A percentile compares a stretch with the other conserved stretches of the same genome.
phyloP scores from a whole-genome alignment of 306 rosid species.

The Fragaria ananassa region DNA sequence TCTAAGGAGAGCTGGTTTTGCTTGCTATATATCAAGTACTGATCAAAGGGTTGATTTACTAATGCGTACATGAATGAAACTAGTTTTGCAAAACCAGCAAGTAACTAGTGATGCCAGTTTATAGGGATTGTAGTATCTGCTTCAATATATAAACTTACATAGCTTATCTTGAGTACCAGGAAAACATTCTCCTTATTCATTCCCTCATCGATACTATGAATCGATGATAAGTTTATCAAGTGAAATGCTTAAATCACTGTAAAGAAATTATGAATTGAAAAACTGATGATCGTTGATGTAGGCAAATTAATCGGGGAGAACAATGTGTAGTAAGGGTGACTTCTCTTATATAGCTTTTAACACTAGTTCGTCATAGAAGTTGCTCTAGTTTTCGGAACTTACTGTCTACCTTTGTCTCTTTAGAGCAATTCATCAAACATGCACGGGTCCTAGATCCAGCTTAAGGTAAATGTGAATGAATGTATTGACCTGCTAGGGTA shows the following conservation, averaged over 20 bases:
- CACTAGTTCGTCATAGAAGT: too few species aligned
- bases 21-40: neutral
- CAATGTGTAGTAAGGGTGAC: neutral
- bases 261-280: neutral
- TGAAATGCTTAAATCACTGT: too few species aligned
- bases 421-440: neutral
- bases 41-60: neutral
- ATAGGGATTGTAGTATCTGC: neutral
- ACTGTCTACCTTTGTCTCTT: neutral
- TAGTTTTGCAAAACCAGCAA: neutral
- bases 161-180: neutral
- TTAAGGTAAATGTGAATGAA: neutral
- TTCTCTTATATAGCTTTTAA: neutral
- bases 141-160: neutral
- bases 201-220: neutral
- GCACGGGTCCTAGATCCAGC: neutral
- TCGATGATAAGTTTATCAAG: too few species aligned
- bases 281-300: neutral
- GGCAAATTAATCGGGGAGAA: neutral
- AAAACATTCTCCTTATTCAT: neutral
- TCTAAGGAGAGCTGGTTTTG: neutral
- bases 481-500: neutral
- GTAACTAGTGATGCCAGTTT: neutral
- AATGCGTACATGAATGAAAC: neutral
- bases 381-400: too few species aligned